Conservation (phyloP, 2,329 filamentous ascomycete species). For the Epichloe gansuensis region DNA sequence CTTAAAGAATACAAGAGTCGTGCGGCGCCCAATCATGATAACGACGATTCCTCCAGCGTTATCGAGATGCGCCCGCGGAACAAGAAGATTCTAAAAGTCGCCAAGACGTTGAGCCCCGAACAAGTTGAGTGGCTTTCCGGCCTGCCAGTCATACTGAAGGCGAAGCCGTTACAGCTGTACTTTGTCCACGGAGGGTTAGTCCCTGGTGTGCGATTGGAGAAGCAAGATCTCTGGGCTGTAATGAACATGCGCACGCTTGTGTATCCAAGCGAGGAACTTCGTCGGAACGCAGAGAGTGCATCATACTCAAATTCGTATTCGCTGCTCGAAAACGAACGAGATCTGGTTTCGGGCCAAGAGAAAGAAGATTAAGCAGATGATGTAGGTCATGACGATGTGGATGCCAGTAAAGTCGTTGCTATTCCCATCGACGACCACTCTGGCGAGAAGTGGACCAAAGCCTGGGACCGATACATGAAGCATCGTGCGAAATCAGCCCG, state of each 20-base stretch:
- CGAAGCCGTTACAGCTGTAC: constrained; percentile 51
- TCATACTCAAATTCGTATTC: not conserved
- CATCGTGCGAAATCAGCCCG: constrained; percentile 21
- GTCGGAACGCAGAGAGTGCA: constrained; percentile 19
- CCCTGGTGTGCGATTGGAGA: constrained; percentile 55
- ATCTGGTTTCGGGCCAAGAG: not conserved
- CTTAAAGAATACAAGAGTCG: constrained; percentile 24
- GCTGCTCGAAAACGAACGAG: not conserved
- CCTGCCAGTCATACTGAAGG: constrained; percentile 65
- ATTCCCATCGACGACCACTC: constrained; percentile 29
- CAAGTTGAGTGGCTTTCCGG: constrained; percentile 57
- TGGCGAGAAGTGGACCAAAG: constrained; percentile 55
- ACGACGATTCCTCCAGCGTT: constrained; percentile 11
- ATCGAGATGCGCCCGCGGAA: constrained; percentile 21
- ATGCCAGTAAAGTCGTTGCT: constrained; percentile 14
- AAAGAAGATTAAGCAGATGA: constrained; percentile 9
- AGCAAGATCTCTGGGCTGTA: constrained; percentile 63
- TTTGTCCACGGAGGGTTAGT: constrained; percentile 80
- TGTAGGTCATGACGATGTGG: not conserved
- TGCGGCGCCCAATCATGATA: constrained; percentile 12
- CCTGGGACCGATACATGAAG: constrained; percentile 42
- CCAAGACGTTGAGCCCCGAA: constrained; percentile 36
- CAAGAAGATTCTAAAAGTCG: constrained; percentile 36
- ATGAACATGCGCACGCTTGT: constrained; percentile 89
- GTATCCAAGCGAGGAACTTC: constrained; percentile 29